Evolutionary conservation across 495 filamentous ascomycete species (phyloP).

Genomic region (Daldinia childiae): DNA sequence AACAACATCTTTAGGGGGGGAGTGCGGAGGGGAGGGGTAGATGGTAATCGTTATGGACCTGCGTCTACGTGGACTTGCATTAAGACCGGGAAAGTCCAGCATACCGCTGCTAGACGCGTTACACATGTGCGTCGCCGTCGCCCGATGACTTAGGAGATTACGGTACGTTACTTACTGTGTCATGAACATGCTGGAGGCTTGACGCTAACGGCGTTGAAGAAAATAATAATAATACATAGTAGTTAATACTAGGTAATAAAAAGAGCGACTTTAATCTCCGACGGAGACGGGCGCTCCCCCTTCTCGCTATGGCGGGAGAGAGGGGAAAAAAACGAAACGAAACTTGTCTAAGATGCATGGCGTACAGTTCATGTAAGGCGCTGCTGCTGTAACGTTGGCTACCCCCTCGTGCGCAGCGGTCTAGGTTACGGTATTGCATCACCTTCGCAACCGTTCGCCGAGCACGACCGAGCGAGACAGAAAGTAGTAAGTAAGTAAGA

Average conservation of each 20-base stretch:
- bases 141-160: not conserved
- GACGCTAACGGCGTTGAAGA: not conserved
- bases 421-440: constrained; percentile 14
- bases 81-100: not conserved
- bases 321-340: not conserved
- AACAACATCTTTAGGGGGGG: constrained; percentile 20
- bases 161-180: not conserved
- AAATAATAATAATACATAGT: not conserved
- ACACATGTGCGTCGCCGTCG: not conserved
- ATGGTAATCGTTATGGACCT: constrained; percentile 20
- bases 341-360: constrained; percentile 17
- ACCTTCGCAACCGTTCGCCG: constrained; percentile 15
- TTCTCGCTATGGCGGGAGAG: not conserved
- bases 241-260: not conserved
- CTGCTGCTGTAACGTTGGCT: constrained; percentile 24
- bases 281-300: constrained; percentile 19
- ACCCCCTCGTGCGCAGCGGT: constrained; percentile 24
- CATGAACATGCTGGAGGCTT: not conserved
- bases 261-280: constrained; percentile 26
- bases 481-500: constrained; percentile 17
- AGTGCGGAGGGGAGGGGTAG: not conserved
- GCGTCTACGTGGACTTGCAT: constrained; percentile 23
- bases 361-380: constrained; percentile 24
- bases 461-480: constrained; percentile 15
- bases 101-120: not conserved